Evolutionary conservation across 2,329 filamentous ascomycete species (phyloP), one percentile per base, ranked within the genome.

Genomic region (Aspergillus costaricaensis): DNA sequence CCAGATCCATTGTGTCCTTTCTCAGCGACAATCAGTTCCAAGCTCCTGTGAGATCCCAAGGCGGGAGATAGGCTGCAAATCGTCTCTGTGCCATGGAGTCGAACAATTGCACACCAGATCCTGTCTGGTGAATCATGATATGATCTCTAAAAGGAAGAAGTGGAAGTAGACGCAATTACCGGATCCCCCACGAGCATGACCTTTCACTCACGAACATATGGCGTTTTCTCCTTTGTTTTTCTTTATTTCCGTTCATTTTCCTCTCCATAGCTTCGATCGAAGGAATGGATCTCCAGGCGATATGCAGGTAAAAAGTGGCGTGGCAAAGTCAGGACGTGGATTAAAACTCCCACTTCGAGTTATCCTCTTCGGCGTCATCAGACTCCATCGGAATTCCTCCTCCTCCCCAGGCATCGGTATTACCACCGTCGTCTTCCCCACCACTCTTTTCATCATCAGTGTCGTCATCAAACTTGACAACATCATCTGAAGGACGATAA

Each of bases 401-500:
- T n/a, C 61, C 67, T 39, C 62, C 67, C 62, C 66, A 68, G 32
- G 53, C 62, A 52, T 52, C 67, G 23, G 57, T 66, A 32, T 50
- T 65, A 43, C 48, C 56, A 4, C 47, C 59, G 25, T 65, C 65
- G 9, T 68, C 63, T 15, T 67, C 66, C 7, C 61, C 64, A 23
- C 32, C 64, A 23, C 32, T 36, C 12, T 55, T 75, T 43, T 81
- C 81, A 1, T 77, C 74, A 51, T 83, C 81, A 5, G 77, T 79
- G 50, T 86, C 81, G 39, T 88, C 85, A 19, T 85, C 77, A 63
- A 84, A 87, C 3, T 84, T 58, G 7, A 75, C 32, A 60, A 74
- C 66, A 5, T 76, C 73, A 1, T 74, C 70, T 0, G 39, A 51
- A 10, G 80, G 80, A 57, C 73, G 84, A 72, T 86, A 87, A 0